Evolutionary conservation across 352 stramenopile species (phyloP).

Genomic region (Pythium guiyangense): DNA sequence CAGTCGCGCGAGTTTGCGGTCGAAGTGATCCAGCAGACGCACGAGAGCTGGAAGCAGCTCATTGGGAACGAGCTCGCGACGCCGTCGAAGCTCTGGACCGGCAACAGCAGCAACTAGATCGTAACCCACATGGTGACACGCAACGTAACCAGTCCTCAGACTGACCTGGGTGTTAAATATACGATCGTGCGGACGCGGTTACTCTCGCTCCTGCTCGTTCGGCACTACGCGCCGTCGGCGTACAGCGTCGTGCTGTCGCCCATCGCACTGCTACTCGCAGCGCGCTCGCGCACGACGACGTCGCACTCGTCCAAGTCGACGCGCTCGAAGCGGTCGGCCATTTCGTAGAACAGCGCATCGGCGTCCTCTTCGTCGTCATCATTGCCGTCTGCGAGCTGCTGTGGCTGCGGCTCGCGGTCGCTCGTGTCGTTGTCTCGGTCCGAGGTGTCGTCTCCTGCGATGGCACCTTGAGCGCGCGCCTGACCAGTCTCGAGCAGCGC

Average conservation of each 20-base stretch:
- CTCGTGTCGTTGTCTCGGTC: slow-evolving; percentile 3
- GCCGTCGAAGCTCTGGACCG: slow-evolving; percentile 66
- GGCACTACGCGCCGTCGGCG: background rate
- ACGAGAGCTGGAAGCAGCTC: slow-evolving; percentile 86
- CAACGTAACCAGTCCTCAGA: background rate
- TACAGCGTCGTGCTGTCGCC: background rate
- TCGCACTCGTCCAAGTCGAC: slow-evolving; percentile 9
- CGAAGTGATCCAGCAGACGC: slow-evolving; percentile 88
- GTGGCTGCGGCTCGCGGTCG: slow-evolving; percentile 2
- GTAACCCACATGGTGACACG: background rate
- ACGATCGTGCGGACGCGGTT: background rate
- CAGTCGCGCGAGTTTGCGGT: slow-evolving; percentile 82
- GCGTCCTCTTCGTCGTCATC: slow-evolving; percentile 4
- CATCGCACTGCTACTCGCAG: background rate
- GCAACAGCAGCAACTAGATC: slow-evolving; percentile 1
- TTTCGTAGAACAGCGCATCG: slow-evolving; percentile 21
- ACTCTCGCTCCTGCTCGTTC: background rate
- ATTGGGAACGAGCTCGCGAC: slow-evolving; percentile 42
- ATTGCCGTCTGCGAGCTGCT: background rate
- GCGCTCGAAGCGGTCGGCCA: slow-evolving; percentile 23
- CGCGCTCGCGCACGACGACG: background rate
- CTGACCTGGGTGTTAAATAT: slow-evolving; percentile 1
- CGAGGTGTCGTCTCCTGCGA: background rate
- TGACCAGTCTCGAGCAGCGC: background rate
- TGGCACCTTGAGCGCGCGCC: background rate